Evolutionary conservation across 306 rosid genomes (phyloP).

Genomic region (Dalbergia cultrata): DNA sequence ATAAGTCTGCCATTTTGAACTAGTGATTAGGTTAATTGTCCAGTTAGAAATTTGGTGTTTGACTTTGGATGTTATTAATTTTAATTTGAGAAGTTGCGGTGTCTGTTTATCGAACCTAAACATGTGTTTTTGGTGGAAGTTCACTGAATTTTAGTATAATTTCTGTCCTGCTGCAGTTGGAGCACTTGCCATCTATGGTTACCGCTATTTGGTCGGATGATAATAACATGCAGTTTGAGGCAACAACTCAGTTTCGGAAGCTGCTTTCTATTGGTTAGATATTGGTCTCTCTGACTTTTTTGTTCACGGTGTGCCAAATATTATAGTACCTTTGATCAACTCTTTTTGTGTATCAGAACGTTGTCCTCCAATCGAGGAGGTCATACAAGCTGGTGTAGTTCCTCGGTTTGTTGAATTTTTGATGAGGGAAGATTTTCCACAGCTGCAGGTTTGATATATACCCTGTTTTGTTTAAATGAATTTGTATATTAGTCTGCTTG

Average conservation of each 20-base stretch:
- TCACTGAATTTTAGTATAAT: not conserved
- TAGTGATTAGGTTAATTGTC: constrained; percentile 23
- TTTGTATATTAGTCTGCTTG: not conserved
- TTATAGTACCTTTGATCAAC: not conserved
- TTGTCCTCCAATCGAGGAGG: constrained; percentile 93
- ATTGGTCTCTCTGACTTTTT: not conserved
- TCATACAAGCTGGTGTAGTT: constrained; percentile 89
- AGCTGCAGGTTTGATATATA: constrained; percentile 71
- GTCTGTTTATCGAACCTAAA: not conserved
- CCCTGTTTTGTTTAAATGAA: not conserved
- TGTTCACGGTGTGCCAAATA: not conserved
- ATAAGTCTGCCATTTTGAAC: not conserved
- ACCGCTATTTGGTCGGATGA: constrained; percentile 76
- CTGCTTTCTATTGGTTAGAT: constrained; percentile 83
- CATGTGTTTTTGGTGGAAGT: not conserved
- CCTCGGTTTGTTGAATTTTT: constrained; percentile 92
- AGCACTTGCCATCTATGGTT: constrained; percentile 84
- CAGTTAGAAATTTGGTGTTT: not conserved
- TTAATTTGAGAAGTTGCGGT: not conserved
- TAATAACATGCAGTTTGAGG: constrained; percentile 67
- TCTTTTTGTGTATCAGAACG: constrained; percentile 58
- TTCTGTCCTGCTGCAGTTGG: constrained; percentile 65
- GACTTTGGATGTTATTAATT: not conserved
- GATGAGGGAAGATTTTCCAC: constrained; percentile 85
- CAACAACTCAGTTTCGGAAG: constrained; percentile 88